Percentiles rank a stretch among this genome's conserved stretches.
These are phyloP conservation scores for Hemisphaericaspora lyxosophila DNA, from an alignment of 1,139 yeast species.

Conservation along the genomic window DNA sequence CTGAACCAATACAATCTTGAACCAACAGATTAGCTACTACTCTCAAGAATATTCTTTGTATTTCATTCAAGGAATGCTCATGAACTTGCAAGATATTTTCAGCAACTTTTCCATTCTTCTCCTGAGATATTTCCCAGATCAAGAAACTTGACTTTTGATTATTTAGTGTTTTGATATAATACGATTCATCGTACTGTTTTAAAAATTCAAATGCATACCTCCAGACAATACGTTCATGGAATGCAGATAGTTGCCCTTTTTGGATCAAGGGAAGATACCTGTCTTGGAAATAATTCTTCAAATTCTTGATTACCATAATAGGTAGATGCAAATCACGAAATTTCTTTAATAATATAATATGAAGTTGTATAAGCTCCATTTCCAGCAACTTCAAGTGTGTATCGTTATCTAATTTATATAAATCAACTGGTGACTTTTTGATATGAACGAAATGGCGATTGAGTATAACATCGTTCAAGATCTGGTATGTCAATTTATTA, in stretches of 20 bases:
- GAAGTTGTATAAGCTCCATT: conserved; percentile 19
- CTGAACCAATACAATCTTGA: conserved; percentile 15
- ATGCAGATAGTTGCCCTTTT: conserved; percentile 27
- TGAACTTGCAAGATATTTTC: conserved; percentile 17
- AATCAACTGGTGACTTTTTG: conserved; percentile 21
- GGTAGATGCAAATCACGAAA: conserved; percentile 35
- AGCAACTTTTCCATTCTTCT: conserved; percentile 17
- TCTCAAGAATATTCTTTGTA: conserved; percentile 28
- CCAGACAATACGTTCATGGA: conserved; percentile 46
- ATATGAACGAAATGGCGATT: conserved; percentile 27
- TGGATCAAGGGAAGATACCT: conserved; percentile 30
- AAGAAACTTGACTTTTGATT: conserved; percentile 31
- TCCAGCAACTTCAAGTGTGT: conserved; percentile 15
- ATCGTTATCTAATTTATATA: conserved; percentile 7
- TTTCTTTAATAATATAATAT: conserved; percentile 36
- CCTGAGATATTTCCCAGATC: conserved; percentile 41
- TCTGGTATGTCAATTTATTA: conserved; percentile 24
- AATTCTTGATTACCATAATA: conserved; percentile 29
- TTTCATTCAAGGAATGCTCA: conserved; percentile 17
- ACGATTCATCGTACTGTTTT: conserved; percentile 22
- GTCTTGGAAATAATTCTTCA: conserved; percentile 27
- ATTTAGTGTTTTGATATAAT: conserved; percentile 24
- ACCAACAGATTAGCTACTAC: conserved; percentile 20
- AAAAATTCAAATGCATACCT: conserved; percentile 40
- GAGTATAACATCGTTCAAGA: conserved; percentile 29